phyloP scores from a whole-genome alignment of 73 alveolate genomes.

The Paramecium biaurelia region DNA sequence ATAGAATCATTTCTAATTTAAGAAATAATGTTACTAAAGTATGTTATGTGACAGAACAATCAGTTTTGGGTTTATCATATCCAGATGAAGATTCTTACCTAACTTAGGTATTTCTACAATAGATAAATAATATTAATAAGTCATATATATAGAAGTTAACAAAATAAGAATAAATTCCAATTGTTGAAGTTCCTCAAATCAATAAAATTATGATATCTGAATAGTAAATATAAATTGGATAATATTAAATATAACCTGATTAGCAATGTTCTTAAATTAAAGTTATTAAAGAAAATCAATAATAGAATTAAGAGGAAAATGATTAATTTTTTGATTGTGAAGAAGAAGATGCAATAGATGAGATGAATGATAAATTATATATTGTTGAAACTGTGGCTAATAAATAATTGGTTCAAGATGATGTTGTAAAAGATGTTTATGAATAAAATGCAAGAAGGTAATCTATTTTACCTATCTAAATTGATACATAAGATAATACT shows the following conservation, averaged over 20 bases:
- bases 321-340: constrained; percentile 50
- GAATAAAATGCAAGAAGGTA: neutral
- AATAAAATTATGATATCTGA: neutral
- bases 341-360: constrained; percentile 11
- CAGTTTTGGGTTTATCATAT: neutral
- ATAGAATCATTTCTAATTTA: neutral
- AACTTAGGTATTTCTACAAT: neutral
- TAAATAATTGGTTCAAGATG: neutral
- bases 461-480: neutral
- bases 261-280: neutral
- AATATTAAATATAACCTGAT: neutral
- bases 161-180: neutral
- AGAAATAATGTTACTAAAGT: neutral
- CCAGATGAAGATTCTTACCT: constrained; percentile 1
- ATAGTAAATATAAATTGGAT: neutral
- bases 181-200: neutral
- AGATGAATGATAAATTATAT: constrained; percentile 32
- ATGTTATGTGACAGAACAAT: neutral
- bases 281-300: neutral
- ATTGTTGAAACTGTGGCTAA: neutral
- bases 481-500: neutral
- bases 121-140: neutral
- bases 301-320: neutral
- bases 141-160: neutral
- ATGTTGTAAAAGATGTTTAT: neutral